phyloP scores from a whole-genome alignment of 768 basidiomycete genomes.

The Strobilomyces dryophilus region DNA sequence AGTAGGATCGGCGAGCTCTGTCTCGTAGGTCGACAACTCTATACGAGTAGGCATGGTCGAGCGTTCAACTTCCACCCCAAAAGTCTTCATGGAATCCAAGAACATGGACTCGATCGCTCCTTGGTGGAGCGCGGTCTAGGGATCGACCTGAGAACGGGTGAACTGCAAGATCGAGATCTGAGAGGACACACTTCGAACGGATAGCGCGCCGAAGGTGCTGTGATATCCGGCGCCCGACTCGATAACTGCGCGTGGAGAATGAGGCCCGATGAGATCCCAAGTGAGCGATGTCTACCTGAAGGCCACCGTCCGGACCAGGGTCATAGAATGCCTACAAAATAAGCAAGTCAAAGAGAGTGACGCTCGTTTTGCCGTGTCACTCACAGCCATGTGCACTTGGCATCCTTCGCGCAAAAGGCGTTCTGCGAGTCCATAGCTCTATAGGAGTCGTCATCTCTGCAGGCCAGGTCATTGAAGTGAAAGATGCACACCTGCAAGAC shows the following conservation, averaged over 20 bases:
- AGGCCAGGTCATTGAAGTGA: background rate
- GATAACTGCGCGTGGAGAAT: conserved; percentile 42
- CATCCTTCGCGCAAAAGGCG: conserved; percentile 56
- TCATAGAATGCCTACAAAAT: conserved; percentile 66
- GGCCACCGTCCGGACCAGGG: conserved; percentile 55
- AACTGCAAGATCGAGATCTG: background rate
- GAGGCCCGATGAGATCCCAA: background rate
- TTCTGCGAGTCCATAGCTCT: conserved; percentile 77
- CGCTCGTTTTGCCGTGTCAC: conserved; percentile 15
- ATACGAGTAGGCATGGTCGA: conserved; percentile 28
- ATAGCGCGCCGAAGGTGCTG: conserved; percentile 57
- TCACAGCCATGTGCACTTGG: conserved; percentile 64
- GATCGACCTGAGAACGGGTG: background rate
- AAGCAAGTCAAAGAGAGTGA: background rate
- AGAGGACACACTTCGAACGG: conserved; percentile 55
- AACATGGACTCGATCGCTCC: conserved; percentile 14
- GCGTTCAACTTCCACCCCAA: conserved; percentile 26
- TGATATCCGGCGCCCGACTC: conserved; percentile 57
- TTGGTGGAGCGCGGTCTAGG: conserved; percentile 32
- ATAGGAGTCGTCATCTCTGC: background rate
- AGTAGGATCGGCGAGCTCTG: conserved; percentile 17
- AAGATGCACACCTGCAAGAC: conserved; percentile 38
- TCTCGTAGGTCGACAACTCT: conserved; percentile 26
- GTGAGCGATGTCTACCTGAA: conserved; percentile 40
- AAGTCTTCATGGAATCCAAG: background rate